Base-by-base conservation (phyloP, 345 rosid species). In the Diplotaxis tenuifolia region DNA sequence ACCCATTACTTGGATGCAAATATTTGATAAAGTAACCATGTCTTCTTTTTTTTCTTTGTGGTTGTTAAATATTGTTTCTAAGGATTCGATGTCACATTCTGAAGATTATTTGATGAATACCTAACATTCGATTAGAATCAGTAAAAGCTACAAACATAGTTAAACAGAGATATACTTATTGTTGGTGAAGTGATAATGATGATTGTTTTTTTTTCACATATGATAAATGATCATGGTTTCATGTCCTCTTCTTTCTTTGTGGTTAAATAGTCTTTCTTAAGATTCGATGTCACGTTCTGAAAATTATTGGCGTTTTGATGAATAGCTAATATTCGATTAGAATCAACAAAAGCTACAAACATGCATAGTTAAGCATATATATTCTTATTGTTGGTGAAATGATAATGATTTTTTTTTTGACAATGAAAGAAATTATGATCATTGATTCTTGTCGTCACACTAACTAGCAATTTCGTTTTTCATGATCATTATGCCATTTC, bases 71-170 rank as follows among this genome's bases (percentile, higher is more conserved):
- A 59, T 23, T 75, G 55, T 19, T 52, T 67, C 67, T 61, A 36
- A 62, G 57, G 74, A 68, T 53, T 59, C 69, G 63, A 15, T 61
- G 62, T 53, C 57, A 68, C 64, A 52, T 53, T 75, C 64, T 75
- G 36, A 67, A 74, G 77, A 31, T 22, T 9, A 74, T 47, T 73
- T 53, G 45, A 62, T 29, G 16, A 61, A 38, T 40, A 36, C 22
- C 60, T 59, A 59, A 57, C 59, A 59, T 49, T 66, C 54, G 50
- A 7, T 57, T 29, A 20, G 38, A 34, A 62, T 56, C 23, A 47
- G 61, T 40, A 34, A 27, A 65, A 55, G 38, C 45, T 72, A 27
- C 21, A 54, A 63, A 54, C 45, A 54, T 19, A 50, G 28, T 49
- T 29, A 29, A 16, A 57, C 22, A 42, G 15, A 47, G 8, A 72